Conservation (phyloP, 1,139 yeast species). For the Kodamaea anthophila region DNA sequence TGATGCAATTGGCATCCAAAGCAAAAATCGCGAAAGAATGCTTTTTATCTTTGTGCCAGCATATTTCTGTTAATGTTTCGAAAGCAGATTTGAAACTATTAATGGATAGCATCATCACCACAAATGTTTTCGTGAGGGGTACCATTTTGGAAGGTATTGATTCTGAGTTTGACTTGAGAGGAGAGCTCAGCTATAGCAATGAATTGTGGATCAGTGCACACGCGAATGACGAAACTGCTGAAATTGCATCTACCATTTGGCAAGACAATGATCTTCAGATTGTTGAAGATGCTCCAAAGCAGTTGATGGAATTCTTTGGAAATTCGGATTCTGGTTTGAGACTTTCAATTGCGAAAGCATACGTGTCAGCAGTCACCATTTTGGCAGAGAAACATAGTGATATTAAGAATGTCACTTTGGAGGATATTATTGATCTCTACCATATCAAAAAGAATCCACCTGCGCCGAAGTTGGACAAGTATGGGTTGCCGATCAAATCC, state of each 20-base stretch:
- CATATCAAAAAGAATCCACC: constrained; percentile 66
- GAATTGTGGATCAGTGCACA: constrained; percentile 78
- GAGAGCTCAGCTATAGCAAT: constrained; percentile 43
- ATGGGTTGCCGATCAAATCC: constrained; percentile 67
- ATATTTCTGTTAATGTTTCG: constrained; percentile 57
- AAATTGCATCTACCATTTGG: constrained; percentile 80
- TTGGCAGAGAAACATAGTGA: constrained; percentile 17
- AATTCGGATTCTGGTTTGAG: constrained; percentile 59
- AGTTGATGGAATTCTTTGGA: constrained; percentile 46
- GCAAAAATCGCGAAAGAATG: constrained; percentile 82
- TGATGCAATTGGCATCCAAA: constrained; percentile 69
- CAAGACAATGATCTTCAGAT: constrained; percentile 58
- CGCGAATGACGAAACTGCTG: constrained; percentile 65
- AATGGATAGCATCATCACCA: constrained; percentile 51
- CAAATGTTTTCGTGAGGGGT: constrained; percentile 67
- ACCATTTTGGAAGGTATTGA: constrained; percentile 81
- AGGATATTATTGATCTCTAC: constrained; percentile 48
- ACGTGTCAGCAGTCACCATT: constrained; percentile 41
- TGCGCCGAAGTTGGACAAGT: constrained; percentile 66
- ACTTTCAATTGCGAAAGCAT: constrained; percentile 58
- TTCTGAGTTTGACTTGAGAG: constrained; percentile 74
- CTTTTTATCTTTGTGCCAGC: constrained; percentile 67
- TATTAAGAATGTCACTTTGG: constrained; percentile 32
- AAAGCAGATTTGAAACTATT: constrained; percentile 54
- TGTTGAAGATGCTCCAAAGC: constrained; percentile 35